A percentile compares a stretch with the other conserved stretches of the same genome.
Conservation (phyloP, 306 rosid species). For the Elaeagnus macrophylla region DNA sequence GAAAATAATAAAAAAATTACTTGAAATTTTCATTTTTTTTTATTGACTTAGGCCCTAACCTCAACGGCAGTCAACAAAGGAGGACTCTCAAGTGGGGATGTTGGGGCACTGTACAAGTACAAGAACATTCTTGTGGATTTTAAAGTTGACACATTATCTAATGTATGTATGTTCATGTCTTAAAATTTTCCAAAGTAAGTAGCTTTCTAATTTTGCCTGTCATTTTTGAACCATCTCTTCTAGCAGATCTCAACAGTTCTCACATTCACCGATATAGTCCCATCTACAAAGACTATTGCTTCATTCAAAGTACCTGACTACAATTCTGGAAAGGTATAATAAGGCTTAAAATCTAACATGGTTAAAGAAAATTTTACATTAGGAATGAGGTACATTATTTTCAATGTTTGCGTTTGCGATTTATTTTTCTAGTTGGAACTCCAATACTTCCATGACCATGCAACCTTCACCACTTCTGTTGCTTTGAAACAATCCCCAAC, state of each 20-base stretch:
- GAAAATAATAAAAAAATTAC: neutral
- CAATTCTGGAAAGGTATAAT: constrained; percentile 82
- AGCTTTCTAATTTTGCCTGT: neutral
- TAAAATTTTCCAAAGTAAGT: too few species aligned
- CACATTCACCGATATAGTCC: constrained; percentile 61
- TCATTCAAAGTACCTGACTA: constrained; percentile 71
- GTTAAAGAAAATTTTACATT: constrained; percentile 4
- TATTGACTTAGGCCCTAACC: constrained; percentile 59
- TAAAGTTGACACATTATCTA: constrained; percentile 83
- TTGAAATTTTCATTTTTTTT: neutral
- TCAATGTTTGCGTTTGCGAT: constrained; percentile 8
- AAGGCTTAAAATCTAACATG: constrained; percentile 5
- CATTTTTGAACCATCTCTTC: constrained; percentile 13
- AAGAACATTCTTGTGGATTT: constrained; percentile 62
- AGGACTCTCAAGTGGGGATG: constrained; percentile 76
- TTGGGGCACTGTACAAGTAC: constrained; percentile 69
- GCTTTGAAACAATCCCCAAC: constrained; percentile 63
- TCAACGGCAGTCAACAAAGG: constrained; percentile 89
- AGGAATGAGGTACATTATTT: neutral
- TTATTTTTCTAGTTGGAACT: constrained; percentile 60
- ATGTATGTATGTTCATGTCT: constrained; percentile 35
- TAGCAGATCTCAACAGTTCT: constrained; percentile 59
- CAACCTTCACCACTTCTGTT: constrained; percentile 47
- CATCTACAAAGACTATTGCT: constrained; percentile 82
- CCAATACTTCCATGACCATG: constrained; percentile 93